These are phyloP conservation scores for Alternaria gaisen DNA, from an alignment of 2,329 filamentous ascomycete species.

Conservation along the genomic window DNA sequence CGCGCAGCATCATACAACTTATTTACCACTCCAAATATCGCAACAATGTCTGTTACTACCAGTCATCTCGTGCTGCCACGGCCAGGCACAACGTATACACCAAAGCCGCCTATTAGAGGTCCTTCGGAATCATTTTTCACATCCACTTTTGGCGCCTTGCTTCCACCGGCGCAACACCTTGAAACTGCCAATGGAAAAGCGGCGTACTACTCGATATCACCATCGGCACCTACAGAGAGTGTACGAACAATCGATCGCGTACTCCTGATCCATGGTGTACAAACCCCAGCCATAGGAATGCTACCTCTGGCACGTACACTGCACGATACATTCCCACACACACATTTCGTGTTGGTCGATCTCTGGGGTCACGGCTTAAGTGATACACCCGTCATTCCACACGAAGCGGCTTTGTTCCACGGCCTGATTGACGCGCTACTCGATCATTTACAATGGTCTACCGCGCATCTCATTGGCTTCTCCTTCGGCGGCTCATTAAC, in stretches of 20 bases:
- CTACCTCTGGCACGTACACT: slow-evolving; percentile 54
- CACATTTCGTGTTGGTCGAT: slow-evolving; percentile 58
- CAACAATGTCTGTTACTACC: neutral
- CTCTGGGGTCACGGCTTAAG: slow-evolving; percentile 65
- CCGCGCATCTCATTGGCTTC: slow-evolving; percentile 59
- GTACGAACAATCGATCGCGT: slow-evolving; percentile 36
- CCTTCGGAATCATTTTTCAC: slow-evolving; percentile 52
- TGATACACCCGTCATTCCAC: slow-evolving; percentile 57
- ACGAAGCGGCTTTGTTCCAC: slow-evolving; percentile 57
- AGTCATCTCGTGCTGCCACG: slow-evolving; percentile 35
- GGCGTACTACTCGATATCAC: slow-evolving; percentile 53
- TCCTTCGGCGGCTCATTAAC: slow-evolving; percentile 60
- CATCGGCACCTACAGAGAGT: slow-evolving; percentile 49
- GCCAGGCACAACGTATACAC: slow-evolving; percentile 20
- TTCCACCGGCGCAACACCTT: slow-evolving; percentile 52
- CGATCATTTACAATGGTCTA: slow-evolving; percentile 53
- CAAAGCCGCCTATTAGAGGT: slow-evolving; percentile 42
- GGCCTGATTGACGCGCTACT: slow-evolving; percentile 53
- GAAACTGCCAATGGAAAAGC: slow-evolving; percentile 46
- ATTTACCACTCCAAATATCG: neutral
- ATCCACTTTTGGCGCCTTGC: slow-evolving; percentile 50
- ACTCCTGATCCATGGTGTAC: slow-evolving; percentile 61
- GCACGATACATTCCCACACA: slow-evolving; percentile 43
- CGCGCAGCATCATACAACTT: neutral
- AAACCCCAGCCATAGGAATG: slow-evolving; percentile 61